phyloP scores from a whole-genome alignment of 1,139 yeast genomes.

The Trichomonascaceae sp. region DNA sequence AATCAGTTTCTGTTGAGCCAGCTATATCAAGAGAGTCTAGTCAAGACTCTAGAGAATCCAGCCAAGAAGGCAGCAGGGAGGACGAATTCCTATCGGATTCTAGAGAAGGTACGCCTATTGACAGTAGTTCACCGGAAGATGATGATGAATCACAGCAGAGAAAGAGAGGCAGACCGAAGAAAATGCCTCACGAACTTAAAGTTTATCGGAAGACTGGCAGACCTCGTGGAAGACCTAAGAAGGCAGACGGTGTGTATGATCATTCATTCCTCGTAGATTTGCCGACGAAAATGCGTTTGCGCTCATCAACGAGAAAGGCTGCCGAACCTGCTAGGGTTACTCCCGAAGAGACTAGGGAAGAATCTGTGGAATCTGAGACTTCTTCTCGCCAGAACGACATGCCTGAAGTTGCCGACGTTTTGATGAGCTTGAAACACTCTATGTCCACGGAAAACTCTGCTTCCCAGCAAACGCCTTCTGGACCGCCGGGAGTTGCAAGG shows the following conservation, averaged over 20 bases:
- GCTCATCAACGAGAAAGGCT: neutral
- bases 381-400: neutral
- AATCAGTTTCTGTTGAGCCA: neutral
- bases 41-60: neutral
- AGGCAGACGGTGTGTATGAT: neutral
- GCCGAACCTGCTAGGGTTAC: neutral
- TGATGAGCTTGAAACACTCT: slow-evolving; percentile 4
- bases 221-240: slow-evolving; percentile 10
- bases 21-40: neutral
- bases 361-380: neutral
- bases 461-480: neutral
- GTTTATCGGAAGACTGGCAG: slow-evolving; percentile 7
- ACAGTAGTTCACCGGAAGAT: neutral
- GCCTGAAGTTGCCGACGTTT: slow-evolving; percentile 2
- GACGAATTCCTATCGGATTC: neutral
- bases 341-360: neutral
- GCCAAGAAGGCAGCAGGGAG: neutral
- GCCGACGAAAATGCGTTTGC: slow-evolving; percentile 5
- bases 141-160: neutral
- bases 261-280: neutral
- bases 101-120: neutral
- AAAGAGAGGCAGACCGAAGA: slow-evolving; percentile 7
- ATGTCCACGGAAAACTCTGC: neutral
- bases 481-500: neutral
- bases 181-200: slow-evolving; percentile 2